phyloP scores from a whole-genome alignment of 2,329 filamentous ascomycete genomes.

The Gaeumannomyces tritici region DNA sequence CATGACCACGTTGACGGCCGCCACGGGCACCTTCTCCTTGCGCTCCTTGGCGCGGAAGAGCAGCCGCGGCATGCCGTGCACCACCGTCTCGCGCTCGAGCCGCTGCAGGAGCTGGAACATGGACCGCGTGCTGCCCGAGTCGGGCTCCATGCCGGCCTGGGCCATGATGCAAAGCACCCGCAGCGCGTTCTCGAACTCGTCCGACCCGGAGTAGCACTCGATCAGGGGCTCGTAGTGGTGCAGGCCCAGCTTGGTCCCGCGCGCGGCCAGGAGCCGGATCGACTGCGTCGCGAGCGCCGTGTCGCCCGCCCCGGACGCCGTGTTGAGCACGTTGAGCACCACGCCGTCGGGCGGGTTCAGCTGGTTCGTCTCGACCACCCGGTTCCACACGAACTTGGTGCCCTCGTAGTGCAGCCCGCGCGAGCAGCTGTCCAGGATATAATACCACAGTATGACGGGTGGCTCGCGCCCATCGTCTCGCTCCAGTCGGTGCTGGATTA shows the following conservation, averaged over 20 bases:
- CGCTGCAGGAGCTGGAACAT: constrained; percentile 45
- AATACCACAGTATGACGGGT: constrained; percentile 25
- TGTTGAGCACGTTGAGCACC: constrained; percentile 51
- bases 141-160: constrained; percentile 47
- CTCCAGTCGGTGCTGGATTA: constrained; percentile 49
- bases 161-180: constrained; percentile 66
- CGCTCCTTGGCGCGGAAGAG: constrained; percentile 41
- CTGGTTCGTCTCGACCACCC: constrained; percentile 34
- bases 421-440: constrained; percentile 68
- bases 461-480: constrained; percentile 24
- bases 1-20: constrained; percentile 30
- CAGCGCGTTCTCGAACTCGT: constrained; percentile 57
- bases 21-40: constrained; percentile 21
- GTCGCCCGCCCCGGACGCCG: constrained; percentile 62
- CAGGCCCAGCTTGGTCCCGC: constrained; percentile 45
- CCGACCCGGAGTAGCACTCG: constrained; percentile 52
- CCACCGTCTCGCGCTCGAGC: constrained; percentile 41
- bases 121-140: constrained; percentile 50
- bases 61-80: constrained; percentile 16
- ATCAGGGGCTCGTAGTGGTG: constrained; percentile 76
- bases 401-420: constrained; percentile 52
- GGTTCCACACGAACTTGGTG: constrained; percentile 62
- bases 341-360: constrained; percentile 35
- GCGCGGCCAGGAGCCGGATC: constrained; percentile 53
- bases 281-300: constrained; percentile 59